phyloP scores from a whole-genome alignment of 2,329 filamentous ascomycete genomes.

The Trichoderma harzianum region DNA sequence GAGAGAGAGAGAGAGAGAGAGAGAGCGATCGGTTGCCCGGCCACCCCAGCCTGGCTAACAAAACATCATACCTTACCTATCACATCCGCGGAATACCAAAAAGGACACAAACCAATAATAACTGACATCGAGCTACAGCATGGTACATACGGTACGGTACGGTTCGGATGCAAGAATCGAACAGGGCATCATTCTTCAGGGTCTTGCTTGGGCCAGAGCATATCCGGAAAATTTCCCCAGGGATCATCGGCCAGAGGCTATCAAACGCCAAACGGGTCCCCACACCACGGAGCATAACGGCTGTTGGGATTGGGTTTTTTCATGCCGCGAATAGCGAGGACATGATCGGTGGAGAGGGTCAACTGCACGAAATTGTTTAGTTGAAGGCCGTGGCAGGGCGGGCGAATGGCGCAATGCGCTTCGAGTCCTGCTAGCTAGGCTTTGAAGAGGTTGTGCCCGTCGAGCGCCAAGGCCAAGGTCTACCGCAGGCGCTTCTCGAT shows the following conservation, averaged over 20 bases:
- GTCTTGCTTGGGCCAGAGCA: not conserved
- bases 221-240: constrained; percentile 14
- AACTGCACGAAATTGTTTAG: constrained; percentile 2
- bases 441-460: not conserved
- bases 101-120: not conserved
- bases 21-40: not conserved
- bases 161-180: not conserved
- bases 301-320: constrained; percentile 8
- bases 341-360: constrained; percentile 1
- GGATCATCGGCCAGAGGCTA: constrained; percentile 6
- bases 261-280: constrained; percentile 9
- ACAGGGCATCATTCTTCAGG: not conserved
- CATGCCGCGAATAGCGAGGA: constrained; percentile 16
- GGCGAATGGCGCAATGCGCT: constrained; percentile 13
- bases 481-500: not conserved
- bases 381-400: not conserved
- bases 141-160: not conserved
- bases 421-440: not conserved
- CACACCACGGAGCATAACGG: constrained; percentile 6
- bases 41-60: not conserved
- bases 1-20: not conserved
- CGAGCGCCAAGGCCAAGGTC: not conserved
- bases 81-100: not conserved
- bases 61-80: not conserved
- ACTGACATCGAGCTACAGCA: not conserved